These are phyloP conservation scores for Massarina eburnea DNA, from an alignment of 2,329 filamentous ascomycete species.

Conservation along the genomic window DNA sequence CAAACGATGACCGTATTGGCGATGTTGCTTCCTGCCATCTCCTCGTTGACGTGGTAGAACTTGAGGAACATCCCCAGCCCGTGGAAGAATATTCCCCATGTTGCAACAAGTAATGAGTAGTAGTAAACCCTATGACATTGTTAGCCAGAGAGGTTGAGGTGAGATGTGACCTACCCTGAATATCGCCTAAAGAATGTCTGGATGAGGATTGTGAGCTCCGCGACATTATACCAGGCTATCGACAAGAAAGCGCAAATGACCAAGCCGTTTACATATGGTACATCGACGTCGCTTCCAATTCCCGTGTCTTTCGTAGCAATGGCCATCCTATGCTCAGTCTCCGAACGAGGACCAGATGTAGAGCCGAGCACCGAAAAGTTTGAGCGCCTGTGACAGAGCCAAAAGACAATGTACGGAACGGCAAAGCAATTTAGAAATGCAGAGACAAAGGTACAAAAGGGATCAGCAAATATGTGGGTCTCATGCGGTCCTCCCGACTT, in stretches of 20 bases:
- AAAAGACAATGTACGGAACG: no score
- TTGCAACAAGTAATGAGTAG: slow-evolving; percentile 12
- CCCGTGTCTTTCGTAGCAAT: slow-evolving; percentile 6
- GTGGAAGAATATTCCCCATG: slow-evolving; percentile 14
- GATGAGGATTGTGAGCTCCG: slow-evolving; percentile 14
- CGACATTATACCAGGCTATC: slow-evolving; percentile 12
- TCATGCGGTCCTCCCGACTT: no score
- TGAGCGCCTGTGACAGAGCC: no score
- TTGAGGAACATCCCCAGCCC: slow-evolving; percentile 15
- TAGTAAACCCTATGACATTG: slow-evolving; percentile 8
- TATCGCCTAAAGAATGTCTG: slow-evolving; percentile 14
- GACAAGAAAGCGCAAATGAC: slow-evolving; percentile 10
- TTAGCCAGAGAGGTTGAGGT: neutral
- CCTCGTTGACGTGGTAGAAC: slow-evolving; percentile 12
- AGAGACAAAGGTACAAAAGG: no score
- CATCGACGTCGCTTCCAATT: slow-evolving; percentile 10
- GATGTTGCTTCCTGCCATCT: neutral
- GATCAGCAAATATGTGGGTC: no score
- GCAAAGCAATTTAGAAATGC: no score
- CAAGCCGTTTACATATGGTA: slow-evolving; percentile 6
- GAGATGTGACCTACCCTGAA: slow-evolving; percentile 1
- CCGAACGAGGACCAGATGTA: neutral
- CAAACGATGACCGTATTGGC: slow-evolving; percentile 6
- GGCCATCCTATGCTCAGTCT: neutral
- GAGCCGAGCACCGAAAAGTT: neutral